Evolutionary conservation across 2,329 filamentous ascomycete genomes (phyloP).

Genomic region (Erysiphe neolycopersici): DNA sequence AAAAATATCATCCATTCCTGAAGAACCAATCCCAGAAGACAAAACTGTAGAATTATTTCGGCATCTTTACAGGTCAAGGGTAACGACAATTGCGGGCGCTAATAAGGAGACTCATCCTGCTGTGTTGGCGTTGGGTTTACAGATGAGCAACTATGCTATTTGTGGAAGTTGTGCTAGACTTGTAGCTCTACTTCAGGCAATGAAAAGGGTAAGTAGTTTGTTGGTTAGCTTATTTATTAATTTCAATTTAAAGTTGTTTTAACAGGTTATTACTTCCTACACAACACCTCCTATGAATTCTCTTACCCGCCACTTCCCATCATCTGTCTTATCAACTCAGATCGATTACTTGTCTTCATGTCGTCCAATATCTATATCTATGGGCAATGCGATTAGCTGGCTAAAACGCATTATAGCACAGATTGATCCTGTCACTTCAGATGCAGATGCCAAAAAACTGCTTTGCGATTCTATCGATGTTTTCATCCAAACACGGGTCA

Average conservation of each 20-base stretch:
- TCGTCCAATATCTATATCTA: conserved; percentile 83
- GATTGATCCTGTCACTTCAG: conserved; percentile 62
- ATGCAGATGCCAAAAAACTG: conserved; percentile 53
- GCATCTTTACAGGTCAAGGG: conserved; percentile 54
- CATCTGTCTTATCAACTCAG: conserved; percentile 75
- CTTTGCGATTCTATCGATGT: conserved; percentile 62
- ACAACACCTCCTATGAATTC: conserved; percentile 64
- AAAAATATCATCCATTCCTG: conserved; percentile 13
- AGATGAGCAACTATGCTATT: conserved; percentile 58
- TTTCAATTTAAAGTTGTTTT: conserved; percentile 2
- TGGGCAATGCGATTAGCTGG: conserved; percentile 90
- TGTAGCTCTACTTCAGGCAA: conserved; percentile 65
- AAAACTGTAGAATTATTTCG: conserved; percentile 56
- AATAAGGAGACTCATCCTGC: conserved; percentile 59
- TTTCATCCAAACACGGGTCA: conserved; percentile 78
- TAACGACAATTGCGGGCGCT: conserved; percentile 29
- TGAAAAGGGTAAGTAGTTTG: conserved; percentile 41
- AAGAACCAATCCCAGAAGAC: conserved; percentile 28
- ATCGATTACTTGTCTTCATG: conserved; percentile 87
- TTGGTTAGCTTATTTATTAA: background rate
- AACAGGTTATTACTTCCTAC: conserved; percentile 73
- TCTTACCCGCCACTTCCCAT: conserved; percentile 70
- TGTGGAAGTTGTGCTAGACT: conserved; percentile 74
- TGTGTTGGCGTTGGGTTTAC: conserved; percentile 61
- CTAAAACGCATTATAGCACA: conserved; percentile 81